Conservation (phyloP, 2,329 filamentous ascomycete genomes). For the Tympanopsis confertula region DNA sequence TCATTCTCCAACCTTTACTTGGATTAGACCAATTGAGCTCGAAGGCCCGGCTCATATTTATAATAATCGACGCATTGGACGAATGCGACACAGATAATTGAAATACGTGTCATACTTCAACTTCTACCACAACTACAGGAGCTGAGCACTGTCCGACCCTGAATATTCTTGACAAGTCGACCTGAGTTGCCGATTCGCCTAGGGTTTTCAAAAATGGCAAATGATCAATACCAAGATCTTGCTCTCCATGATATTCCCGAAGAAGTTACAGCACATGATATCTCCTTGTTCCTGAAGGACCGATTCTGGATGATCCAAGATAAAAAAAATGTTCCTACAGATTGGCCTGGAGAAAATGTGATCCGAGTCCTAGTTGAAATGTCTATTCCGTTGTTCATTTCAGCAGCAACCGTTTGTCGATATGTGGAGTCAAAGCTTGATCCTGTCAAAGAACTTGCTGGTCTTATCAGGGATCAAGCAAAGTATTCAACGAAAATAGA, state of each 20-base stretch:
- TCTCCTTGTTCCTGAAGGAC: conserved; percentile 16
- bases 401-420: background rate
- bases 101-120: conserved; percentile 15
- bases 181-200: conserved; percentile 24
- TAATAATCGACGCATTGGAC: conserved; percentile 21
- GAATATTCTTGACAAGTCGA: conserved; percentile 27
- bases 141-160: conserved; percentile 9
- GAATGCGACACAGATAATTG: conserved; percentile 17
- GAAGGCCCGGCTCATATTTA: conserved; percentile 6
- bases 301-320: conserved; percentile 16
- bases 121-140: conserved; percentile 10
- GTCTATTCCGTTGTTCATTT: background rate
- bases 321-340: conserved; percentile 5
- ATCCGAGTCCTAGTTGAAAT: conserved; percentile 1
- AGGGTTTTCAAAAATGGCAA: conserved; percentile 16
- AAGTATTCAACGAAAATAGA: conserved; percentile 7
- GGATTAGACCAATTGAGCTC: background rate
- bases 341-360: conserved; percentile 15
- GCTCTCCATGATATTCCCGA: conserved; percentile 21
- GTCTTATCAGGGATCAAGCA: background rate
- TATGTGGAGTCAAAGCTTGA: background rate
- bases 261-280: conserved; percentile 19
- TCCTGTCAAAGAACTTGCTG: background rate
- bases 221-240: conserved; percentile 14
- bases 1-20: conserved; percentile 21